Percentiles rank a stretch among this genome's conserved stretches.
Conservation (phyloP, 805 yeast genomes). For the Citeromyces nyonsensis region DNA sequence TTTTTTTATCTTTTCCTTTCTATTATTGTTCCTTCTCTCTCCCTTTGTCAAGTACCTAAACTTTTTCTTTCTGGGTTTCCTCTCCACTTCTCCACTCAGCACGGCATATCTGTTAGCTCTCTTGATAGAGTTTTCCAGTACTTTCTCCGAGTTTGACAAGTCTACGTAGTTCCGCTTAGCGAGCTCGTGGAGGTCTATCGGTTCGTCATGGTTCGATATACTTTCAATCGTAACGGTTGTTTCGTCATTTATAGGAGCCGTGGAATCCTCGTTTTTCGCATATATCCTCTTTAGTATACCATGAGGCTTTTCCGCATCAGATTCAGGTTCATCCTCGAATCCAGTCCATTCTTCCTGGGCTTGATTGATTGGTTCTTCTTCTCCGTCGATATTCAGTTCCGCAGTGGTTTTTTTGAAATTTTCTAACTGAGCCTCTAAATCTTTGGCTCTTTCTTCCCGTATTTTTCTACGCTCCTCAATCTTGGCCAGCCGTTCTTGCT, state of each 20-base stretch:
- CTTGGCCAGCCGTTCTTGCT: conserved; percentile 57
- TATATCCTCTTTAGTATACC: conserved; percentile 1
- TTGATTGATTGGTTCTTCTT: conserved; percentile 3
- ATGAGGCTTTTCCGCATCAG: conserved; percentile 8
- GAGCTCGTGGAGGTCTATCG: conserved; percentile 17
- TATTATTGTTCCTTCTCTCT: conserved; percentile 47
- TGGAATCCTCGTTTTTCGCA: not conserved
- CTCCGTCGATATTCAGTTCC: conserved; percentile 1
- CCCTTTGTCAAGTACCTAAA: conserved; percentile 75
- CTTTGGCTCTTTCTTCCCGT: conserved; percentile 56
- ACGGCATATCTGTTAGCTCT: conserved; percentile 78
- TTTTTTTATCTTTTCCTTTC: conserved; percentile 17
- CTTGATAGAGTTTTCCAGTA: conserved; percentile 58
- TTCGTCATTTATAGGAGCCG: conserved; percentile 23
- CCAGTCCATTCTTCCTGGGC: conserved; percentile 24
- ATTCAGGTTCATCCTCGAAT: conserved; percentile 13
- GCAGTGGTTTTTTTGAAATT: conserved; percentile 25
- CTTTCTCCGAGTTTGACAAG: conserved; percentile 47
- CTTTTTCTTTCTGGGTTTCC: conserved; percentile 49
- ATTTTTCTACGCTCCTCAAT: conserved; percentile 62
- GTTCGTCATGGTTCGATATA: conserved; percentile 26
- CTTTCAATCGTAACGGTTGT: conserved; percentile 44
- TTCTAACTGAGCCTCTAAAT: conserved; percentile 46
- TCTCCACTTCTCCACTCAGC: conserved; percentile 19
- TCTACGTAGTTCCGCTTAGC: conserved; percentile 64